Percentiles rank a stretch among this genome's conserved stretches.
Conservation (phyloP, 1,284 basidiomycete genomes). For the Puccinia hordei region DNA sequence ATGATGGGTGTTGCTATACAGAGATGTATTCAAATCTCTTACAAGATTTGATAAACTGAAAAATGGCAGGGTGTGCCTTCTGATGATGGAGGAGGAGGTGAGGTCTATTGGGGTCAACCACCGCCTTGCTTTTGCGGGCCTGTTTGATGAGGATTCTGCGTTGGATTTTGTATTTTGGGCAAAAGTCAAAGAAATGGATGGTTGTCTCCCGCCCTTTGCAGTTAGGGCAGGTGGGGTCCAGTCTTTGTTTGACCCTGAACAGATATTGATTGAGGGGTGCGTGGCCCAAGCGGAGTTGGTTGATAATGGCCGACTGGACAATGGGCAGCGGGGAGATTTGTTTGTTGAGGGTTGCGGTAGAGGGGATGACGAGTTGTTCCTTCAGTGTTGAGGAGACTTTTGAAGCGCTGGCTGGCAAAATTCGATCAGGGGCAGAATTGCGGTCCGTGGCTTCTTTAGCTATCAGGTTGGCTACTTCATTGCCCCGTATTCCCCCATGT, state of each 20-base stretch:
- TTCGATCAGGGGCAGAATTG: not conserved
- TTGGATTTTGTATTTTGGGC: no score
- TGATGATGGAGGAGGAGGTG: not conserved
- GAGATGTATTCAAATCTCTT: no score
- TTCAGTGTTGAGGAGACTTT: not conserved
- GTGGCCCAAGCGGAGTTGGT: not conserved
- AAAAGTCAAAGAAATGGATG: no score
- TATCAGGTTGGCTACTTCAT: not conserved
- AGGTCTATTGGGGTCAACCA: not conserved
- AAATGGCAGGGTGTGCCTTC: no score
- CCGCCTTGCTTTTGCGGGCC: no score
- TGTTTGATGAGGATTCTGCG: no score
- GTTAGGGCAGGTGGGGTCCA: not conserved
- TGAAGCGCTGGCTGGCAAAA: not conserved
- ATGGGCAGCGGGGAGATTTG: not conserved
- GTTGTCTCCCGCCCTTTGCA: not conserved
- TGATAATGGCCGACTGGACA: not conserved
- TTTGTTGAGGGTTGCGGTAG: not conserved
- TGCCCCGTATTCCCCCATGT: not conserved
- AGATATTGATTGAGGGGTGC: not conserved
- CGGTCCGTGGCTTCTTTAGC: not conserved
- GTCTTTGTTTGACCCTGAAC: not conserved
- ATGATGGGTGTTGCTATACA: no score
- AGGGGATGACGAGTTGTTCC: no score
- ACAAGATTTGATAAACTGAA: no score